Percentiles rank a stretch among this genome's conserved stretches.
Conservation (phyloP, 176 grass and related monocot genomes). For the Eragrostis nindensis region DNA sequence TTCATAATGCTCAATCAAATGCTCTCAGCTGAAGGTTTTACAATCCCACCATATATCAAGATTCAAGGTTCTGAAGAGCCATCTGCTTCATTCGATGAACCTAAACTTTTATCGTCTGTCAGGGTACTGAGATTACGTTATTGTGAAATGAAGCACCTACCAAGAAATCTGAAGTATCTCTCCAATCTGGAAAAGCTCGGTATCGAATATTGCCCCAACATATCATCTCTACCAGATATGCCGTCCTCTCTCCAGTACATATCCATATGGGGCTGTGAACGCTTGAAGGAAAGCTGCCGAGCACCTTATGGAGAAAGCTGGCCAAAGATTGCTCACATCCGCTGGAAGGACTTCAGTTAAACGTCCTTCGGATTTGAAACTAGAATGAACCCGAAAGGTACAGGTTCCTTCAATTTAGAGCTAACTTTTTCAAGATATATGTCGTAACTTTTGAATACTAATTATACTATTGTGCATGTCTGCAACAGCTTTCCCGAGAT, state of each 20-base stretch:
- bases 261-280: neutral
- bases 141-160: neutral
- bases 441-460: no score
- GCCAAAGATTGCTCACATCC: slow-evolving; percentile 17
- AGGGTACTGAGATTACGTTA: rapidly evolving
- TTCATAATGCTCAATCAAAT: neutral
- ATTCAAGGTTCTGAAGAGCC: neutral
- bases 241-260: neutral
- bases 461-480: no score
- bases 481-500: no score
- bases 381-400: neutral
- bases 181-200: rapidly evolving
- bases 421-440: no score
- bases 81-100: neutral
- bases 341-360: neutral
- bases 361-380: neutral
- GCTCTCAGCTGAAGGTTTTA: neutral
- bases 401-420: no score
- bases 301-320: slow-evolving; percentile 9
- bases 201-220: rapidly evolving
- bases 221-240: slow-evolving; percentile 29
- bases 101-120: neutral
- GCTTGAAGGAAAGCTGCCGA: neutral
- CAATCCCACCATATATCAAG: neutral
- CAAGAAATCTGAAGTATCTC: neutral